Percentiles rank a stretch among this genome's conserved stretches.
phyloP scores from a whole-genome alignment of 345 rosid species.

The Microthlaspi erraticum region DNA sequence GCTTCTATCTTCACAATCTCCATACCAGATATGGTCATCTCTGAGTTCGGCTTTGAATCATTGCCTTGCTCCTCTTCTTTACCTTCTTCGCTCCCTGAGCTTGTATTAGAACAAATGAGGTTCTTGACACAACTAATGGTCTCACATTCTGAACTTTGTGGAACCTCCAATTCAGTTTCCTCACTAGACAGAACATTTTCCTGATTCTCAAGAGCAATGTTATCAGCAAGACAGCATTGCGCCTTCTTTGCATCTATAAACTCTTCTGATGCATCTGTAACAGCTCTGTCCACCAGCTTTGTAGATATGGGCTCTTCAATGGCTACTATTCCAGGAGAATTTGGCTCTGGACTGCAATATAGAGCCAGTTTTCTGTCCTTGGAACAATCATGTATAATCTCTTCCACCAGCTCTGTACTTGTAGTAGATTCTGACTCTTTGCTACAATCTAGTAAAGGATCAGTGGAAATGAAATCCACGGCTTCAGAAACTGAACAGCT shows the following conservation, averaged over 20 bases:
- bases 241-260: constrained; percentile 27
- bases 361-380: constrained; percentile 3
- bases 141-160: constrained; percentile 29
- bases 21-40: constrained; percentile 34
- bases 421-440: constrained; percentile 35
- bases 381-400: constrained; percentile 19
- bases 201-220: constrained; percentile 13
- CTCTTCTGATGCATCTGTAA: constrained; percentile 21
- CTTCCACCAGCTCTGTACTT: constrained; percentile 31
- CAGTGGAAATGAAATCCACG: constrained; percentile 21
- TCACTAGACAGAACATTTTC: constrained; percentile 36
- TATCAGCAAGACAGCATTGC: constrained; percentile 40
- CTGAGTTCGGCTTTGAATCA: constrained; percentile 16
- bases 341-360: constrained; percentile 17
- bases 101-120: not conserved
- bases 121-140: not conserved
- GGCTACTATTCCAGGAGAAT: constrained; percentile 24
- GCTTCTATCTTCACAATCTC: constrained; percentile 41
- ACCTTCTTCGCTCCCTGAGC: not conserved
- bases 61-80: constrained; percentile 41
- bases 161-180: constrained; percentile 33
- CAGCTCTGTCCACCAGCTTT: constrained; percentile 10
- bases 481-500: constrained; percentile 44
- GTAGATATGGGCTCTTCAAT: constrained; percentile 36
- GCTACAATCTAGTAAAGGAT: constrained; percentile 32